These are phyloP conservation scores for Syncephalastrum monosporum DNA, from an alignment of 371 early-diverging fungal genomes.

Conservation along the genomic window DNA sequence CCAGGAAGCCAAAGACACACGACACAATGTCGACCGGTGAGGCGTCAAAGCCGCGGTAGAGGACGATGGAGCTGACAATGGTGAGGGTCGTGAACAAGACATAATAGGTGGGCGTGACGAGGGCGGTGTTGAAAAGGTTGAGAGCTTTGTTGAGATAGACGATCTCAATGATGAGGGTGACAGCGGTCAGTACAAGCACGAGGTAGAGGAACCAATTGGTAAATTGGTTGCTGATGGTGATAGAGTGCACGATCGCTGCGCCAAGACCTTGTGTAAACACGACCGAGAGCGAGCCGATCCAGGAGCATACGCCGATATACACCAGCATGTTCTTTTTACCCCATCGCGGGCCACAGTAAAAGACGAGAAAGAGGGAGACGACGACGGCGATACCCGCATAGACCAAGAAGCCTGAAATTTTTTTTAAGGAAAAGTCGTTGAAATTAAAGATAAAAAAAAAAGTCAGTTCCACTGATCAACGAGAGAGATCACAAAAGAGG, in stretches of 20 bases:
- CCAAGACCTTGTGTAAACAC: conserved; percentile 92
- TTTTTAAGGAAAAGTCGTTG: background rate
- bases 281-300: conserved; percentile 92
- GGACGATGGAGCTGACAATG: conserved; percentile 82
- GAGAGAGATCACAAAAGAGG: no score
- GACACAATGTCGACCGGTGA: conserved; percentile 76
- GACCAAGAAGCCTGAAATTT: conserved; percentile 67
- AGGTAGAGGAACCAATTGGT: conserved; percentile 85
- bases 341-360: conserved; percentile 78
- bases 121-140: conserved; percentile 88
- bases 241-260: conserved; percentile 84
- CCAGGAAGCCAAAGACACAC: conserved; percentile 87
- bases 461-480: background rate
- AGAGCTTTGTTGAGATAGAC: conserved; percentile 97
- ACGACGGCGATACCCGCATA: conserved; percentile 72
- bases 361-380: conserved; percentile 64
- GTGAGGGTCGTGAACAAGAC: conserved; percentile 94
- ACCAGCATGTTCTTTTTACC: conserved; percentile 86
- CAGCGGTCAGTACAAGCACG: conserved; percentile 69
- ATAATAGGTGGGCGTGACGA: conserved; percentile 92
- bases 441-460: background rate
- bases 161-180: conserved; percentile 84
- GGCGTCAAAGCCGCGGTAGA: conserved; percentile 87
- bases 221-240: conserved; percentile 86
- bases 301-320: conserved; percentile 85